These are phyloP conservation scores for Emmonsiellopsis sp. DNA, from an alignment of 2,329 filamentous ascomycete genomes.

Conservation along the genomic window DNA sequence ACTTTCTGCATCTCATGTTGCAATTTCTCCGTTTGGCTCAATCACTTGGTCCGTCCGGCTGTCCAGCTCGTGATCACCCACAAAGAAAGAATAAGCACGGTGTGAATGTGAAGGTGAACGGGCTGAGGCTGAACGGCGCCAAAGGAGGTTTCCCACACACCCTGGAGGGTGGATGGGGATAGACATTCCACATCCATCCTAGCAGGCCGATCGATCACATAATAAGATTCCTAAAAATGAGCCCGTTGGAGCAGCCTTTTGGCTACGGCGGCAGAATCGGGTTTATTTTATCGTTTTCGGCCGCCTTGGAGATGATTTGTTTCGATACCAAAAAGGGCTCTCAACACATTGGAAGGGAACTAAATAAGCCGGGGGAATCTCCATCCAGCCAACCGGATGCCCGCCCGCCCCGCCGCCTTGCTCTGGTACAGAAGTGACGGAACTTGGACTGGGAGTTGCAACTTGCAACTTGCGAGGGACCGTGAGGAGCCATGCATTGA, in stretches of 20 bases:
- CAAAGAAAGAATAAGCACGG: not conserved
- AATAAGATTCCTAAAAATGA: no score
- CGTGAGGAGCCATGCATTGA: not conserved
- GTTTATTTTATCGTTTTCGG: not conserved
- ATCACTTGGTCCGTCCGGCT: no score
- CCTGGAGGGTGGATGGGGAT: not conserved
- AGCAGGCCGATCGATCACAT: not conserved
- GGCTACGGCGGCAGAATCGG: not conserved
- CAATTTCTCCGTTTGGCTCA: no score
- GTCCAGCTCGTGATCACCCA: no score
- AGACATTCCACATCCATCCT: not conserved
- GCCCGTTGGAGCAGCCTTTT: not conserved
- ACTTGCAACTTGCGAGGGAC: not conserved
- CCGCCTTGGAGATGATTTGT: not conserved
- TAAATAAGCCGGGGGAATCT: not conserved
- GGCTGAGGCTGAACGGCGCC: not conserved
- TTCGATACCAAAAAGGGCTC: not conserved
- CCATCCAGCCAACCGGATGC: not conserved
- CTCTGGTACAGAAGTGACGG: no score
- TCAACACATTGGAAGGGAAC: no score
- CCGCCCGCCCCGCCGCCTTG: not conserved
- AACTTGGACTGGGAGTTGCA: not conserved
- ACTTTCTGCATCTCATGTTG: no score
- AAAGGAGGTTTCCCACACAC: not conserved
- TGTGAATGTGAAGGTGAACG: not conserved